phyloP scores from a whole-genome alignment of 1,284 basidiomycete species.

The Malassezia japonica region DNA sequence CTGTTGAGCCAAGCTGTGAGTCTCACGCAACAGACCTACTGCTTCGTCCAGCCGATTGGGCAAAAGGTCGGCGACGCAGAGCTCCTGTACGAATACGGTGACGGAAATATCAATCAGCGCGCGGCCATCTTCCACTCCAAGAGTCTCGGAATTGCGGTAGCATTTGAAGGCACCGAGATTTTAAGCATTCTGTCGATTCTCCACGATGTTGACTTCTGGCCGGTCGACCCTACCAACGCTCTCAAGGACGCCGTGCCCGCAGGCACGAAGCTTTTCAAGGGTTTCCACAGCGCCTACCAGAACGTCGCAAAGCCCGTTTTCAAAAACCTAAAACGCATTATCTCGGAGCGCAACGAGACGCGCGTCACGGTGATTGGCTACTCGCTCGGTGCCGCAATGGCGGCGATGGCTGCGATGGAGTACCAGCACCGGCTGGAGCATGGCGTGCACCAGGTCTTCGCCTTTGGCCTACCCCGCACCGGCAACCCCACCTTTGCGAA shows the following conservation, averaged over 20 bases:
- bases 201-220: slow-evolving; percentile 2
- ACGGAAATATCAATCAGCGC: slow-evolving; percentile 14
- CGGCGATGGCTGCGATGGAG: not conserved
- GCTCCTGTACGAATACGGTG: slow-evolving; percentile 9
- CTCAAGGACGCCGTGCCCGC: not conserved
- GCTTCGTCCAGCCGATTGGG: not conserved
- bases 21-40: not conserved
- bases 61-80: slow-evolving; percentile 15
- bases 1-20: not conserved
- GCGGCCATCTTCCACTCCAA: slow-evolving; percentile 11
- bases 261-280: slow-evolving; percentile 4
- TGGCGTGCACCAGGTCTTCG: slow-evolving; percentile 10
- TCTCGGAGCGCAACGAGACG: slow-evolving; percentile 2
- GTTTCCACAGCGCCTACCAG: slow-evolving; percentile 8
- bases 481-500: slow-evolving; percentile 18
- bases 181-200: not conserved
- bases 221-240: not conserved
- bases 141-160: slow-evolving; percentile 6
- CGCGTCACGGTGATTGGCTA: slow-evolving; percentile 8
- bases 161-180: slow-evolving; percentile 10
- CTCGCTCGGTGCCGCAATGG: slow-evolving; percentile 10
- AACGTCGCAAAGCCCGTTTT: not conserved
- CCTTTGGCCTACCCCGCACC: slow-evolving; percentile 13
- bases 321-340: too few relatives aligned
- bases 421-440: slow-evolving; percentile 14